Conservation (phyloP, 108 stramenopile genomes). For the Stephanodiscus triporus region DNA sequence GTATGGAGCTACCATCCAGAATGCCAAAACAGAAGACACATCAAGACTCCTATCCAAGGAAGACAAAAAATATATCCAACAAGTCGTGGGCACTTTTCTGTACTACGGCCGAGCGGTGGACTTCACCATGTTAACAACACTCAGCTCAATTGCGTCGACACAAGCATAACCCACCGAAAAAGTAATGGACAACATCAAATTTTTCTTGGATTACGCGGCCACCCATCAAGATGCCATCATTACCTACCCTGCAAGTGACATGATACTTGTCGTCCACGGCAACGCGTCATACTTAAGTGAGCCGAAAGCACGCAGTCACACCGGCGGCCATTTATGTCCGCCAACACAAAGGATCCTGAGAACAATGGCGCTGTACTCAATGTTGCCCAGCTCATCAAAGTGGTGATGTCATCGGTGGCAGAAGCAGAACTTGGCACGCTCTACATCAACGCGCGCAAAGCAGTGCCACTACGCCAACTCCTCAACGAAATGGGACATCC, state of each 20-base stretch:
- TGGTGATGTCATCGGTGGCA: slow-evolving; percentile 27
- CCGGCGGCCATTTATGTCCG: slow-evolving; percentile 34
- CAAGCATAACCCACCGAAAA: slow-evolving; percentile 24
- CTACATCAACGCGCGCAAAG: slow-evolving; percentile 40
- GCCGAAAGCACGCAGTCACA: slow-evolving; percentile 38
- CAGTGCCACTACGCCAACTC: slow-evolving; percentile 5
- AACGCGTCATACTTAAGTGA: slow-evolving; percentile 42
- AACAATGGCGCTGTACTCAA: slow-evolving; percentile 24
- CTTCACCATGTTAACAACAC: slow-evolving; percentile 27
- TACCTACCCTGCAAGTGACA: slow-evolving; percentile 39
- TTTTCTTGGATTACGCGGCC: slow-evolving; percentile 47
- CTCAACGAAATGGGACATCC: slow-evolving; percentile 14
- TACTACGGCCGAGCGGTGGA: slow-evolving; percentile 52
- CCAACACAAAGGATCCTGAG: not conserved
- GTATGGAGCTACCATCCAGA: not conserved
- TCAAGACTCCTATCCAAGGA: slow-evolving; percentile 14
- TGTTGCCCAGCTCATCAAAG: not conserved
- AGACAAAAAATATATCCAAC: slow-evolving; percentile 35
- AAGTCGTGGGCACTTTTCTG: slow-evolving; percentile 43
- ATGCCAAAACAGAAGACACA: not conserved
- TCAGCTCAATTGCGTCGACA: slow-evolving; percentile 27
- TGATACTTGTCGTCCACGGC: slow-evolving; percentile 37
- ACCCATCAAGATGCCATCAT: slow-evolving; percentile 46
- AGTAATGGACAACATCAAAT: slow-evolving; percentile 17
- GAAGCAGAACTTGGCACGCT: slow-evolving; percentile 52